Conservation (phyloP, 2,329 filamentous ascomycete genomes). For the Tolypocladium album region DNA sequence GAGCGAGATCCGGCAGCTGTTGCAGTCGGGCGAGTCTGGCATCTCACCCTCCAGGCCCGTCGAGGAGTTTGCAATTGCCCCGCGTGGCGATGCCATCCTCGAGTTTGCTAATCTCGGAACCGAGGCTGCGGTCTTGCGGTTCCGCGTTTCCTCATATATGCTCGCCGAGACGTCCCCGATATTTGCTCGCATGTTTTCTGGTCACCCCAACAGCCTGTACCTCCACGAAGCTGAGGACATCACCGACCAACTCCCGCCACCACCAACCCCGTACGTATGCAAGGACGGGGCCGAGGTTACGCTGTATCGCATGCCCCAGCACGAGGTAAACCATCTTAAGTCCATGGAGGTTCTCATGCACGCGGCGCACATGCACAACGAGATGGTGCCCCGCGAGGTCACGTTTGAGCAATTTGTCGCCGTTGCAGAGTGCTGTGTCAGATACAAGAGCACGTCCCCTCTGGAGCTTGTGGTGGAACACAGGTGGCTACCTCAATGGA, state of each 20-base stretch:
- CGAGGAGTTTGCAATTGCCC: constrained; percentile 31
- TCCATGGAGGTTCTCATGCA: constrained; percentile 36
- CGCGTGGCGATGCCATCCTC: constrained; percentile 36
- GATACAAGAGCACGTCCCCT: constrained; percentile 40
- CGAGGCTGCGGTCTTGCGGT: constrained; percentile 30
- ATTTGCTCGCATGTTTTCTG: constrained; percentile 36
- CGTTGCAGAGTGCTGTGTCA: constrained; percentile 37
- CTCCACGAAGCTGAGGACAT: constrained; percentile 27
- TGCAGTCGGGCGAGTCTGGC: constrained; percentile 29
- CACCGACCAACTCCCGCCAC: constrained; percentile 20
- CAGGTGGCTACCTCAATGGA: constrained; percentile 41
- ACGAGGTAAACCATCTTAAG: constrained; percentile 29
- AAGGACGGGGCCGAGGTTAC: constrained; percentile 32
- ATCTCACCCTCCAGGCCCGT: constrained; percentile 27
- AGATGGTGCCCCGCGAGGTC: constrained; percentile 33
- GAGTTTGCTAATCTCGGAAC: constrained; percentile 36
- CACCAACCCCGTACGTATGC: constrained; percentile 24
- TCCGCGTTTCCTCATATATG: constrained; percentile 40
- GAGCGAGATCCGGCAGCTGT: constrained; percentile 24
- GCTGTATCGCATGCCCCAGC: constrained; percentile 42
- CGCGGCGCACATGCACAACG: constrained; percentile 39
- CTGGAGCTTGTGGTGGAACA: constrained; percentile 39
- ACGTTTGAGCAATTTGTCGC: constrained; percentile 39
- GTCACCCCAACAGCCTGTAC: constrained; percentile 15
- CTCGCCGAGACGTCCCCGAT: constrained; percentile 40